Evolutionary conservation across 805 yeast genomes (phyloP).

Genomic region (Nakazawaea ishiwadae): DNA sequence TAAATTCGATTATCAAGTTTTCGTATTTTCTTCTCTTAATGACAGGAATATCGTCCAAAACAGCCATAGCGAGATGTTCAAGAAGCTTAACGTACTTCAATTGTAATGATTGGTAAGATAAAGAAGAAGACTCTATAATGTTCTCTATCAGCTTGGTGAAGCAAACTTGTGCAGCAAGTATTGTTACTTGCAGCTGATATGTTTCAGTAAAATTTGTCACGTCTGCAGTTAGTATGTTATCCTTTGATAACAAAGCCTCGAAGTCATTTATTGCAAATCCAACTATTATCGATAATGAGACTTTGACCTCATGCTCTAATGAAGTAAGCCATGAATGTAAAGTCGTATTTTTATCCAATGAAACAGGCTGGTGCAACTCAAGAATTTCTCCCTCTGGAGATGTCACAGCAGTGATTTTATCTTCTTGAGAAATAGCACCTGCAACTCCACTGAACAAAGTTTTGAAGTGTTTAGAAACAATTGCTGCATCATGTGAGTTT

Average conservation of each 20-base stretch:
- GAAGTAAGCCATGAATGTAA: slow-evolving; percentile 59
- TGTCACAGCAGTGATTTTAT: slow-evolving; percentile 32
- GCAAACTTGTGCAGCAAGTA: slow-evolving; percentile 49
- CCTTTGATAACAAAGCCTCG: slow-evolving; percentile 12
- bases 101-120: background rate
- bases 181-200: slow-evolving; percentile 52
- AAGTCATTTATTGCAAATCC: slow-evolving; percentile 26
- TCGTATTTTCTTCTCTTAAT: slow-evolving; percentile 45
- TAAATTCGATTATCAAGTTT: slow-evolving; percentile 58
- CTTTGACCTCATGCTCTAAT: slow-evolving; percentile 50
- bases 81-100: slow-evolving; percentile 15
- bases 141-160: slow-evolving; percentile 46
- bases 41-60: slow-evolving; percentile 21
- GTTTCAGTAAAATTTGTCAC: slow-evolving; percentile 29
- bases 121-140: background rate
- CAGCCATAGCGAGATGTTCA: slow-evolving; percentile 26
- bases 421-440: slow-evolving; percentile 29
- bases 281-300: slow-evolving; percentile 38
- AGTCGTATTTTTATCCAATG: slow-evolving; percentile 33
- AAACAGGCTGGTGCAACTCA: slow-evolving; percentile 35
- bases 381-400: slow-evolving; percentile 69
- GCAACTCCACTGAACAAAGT: slow-evolving; percentile 71
- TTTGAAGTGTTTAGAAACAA: slow-evolving; percentile 53
- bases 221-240: slow-evolving; percentile 16
- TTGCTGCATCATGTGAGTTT: slow-evolving; percentile 38